Percentiles rank a stretch among this genome's conserved stretches.
Evolutionary conservation across 2,329 filamentous ascomycete species (phyloP).

Genomic region (Penicillium corylophilum): DNA sequence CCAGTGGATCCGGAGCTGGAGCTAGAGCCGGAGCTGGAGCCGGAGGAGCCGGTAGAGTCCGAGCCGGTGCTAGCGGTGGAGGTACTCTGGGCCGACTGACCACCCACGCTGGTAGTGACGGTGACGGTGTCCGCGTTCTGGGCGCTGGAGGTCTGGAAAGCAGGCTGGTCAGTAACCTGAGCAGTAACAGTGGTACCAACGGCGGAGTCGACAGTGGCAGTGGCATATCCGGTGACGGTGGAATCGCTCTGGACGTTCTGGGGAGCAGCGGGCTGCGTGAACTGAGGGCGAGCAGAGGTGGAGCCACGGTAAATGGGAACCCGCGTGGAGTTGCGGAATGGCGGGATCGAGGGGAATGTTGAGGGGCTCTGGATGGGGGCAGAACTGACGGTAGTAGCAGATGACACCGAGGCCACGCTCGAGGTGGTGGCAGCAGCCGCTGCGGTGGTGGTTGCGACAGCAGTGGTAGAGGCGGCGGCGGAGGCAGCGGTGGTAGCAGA

Average conservation of each 20-base stretch:
- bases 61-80: conserved; percentile 14
- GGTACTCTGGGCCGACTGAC: conserved; percentile 21
- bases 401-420: conserved; percentile 10
- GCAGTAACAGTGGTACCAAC: conserved; percentile 14
- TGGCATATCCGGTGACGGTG: conserved; percentile 10
- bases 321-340: conserved; percentile 12
- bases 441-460: too few species aligned
- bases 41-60: conserved; percentile 2
- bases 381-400: conserved; percentile 17
- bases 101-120: conserved; percentile 22
- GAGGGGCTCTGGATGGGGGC: conserved; percentile 16
- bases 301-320: conserved; percentile 9
- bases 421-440: too few species aligned
- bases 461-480: conserved; percentile 4
- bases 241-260: conserved; percentile 6
- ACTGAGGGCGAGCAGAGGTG: conserved; percentile 2
- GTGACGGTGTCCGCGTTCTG: conserved; percentile 16
- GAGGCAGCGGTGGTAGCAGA: conserved; percentile 12
- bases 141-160: conserved; percentile 23
- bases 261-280: conserved; percentile 7
- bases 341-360: conserved; percentile 13
- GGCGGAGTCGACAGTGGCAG: conserved; percentile 12
- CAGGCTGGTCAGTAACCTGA: conserved; percentile 22
- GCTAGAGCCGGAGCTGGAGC: conserved; percentile 8
- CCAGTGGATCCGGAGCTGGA: conserved; percentile 11